phyloP scores from a whole-genome alignment of 495 filamentous ascomycete species.

The Neurospora sp. region DNA sequence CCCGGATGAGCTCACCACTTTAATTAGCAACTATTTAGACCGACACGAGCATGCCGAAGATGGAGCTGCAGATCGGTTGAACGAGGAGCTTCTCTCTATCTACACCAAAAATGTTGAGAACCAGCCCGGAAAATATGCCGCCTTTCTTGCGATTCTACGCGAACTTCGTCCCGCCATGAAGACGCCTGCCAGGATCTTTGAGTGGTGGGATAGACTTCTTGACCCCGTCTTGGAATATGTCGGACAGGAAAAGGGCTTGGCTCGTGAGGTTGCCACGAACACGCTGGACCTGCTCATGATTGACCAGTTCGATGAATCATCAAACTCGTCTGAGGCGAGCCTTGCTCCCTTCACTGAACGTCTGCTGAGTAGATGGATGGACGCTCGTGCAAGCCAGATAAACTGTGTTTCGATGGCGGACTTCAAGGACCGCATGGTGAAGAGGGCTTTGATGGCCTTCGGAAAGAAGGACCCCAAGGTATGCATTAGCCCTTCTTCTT shows the following conservation, averaged over 20 bases:
- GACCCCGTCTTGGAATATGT: constrained; percentile 47
- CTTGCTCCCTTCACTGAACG: constrained; percentile 39
- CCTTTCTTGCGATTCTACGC: constrained; percentile 52
- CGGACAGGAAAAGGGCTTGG: constrained; percentile 46
- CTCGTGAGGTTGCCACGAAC: constrained; percentile 45
- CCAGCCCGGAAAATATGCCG: constrained; percentile 41
- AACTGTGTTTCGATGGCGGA: constrained; percentile 35
- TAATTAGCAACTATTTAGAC: constrained; percentile 52
- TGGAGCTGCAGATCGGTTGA: constrained; percentile 47
- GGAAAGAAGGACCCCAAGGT: constrained; percentile 62
- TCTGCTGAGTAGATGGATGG: constrained; percentile 51
- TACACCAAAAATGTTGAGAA: constrained; percentile 47
- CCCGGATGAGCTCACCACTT: constrained; percentile 46
- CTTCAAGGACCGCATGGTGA: constrained; percentile 44
- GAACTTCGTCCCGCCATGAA: constrained; percentile 48
- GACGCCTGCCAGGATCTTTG: constrained; percentile 40
- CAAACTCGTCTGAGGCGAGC: constrained; percentile 26
- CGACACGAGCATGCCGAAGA: constrained; percentile 50
- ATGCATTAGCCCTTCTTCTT: constrained; percentile 3
- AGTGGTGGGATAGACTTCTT: constrained; percentile 60
- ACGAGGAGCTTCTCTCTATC: constrained; percentile 54
- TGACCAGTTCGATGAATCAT: constrained; percentile 47
- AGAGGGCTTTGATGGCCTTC: constrained; percentile 44
- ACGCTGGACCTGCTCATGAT: constrained; percentile 45
- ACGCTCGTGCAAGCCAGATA: constrained; percentile 33